Evolutionary conservation across 2,329 filamentous ascomycete species (phyloP).

Genomic region (Ophiostoma sp.): DNA sequence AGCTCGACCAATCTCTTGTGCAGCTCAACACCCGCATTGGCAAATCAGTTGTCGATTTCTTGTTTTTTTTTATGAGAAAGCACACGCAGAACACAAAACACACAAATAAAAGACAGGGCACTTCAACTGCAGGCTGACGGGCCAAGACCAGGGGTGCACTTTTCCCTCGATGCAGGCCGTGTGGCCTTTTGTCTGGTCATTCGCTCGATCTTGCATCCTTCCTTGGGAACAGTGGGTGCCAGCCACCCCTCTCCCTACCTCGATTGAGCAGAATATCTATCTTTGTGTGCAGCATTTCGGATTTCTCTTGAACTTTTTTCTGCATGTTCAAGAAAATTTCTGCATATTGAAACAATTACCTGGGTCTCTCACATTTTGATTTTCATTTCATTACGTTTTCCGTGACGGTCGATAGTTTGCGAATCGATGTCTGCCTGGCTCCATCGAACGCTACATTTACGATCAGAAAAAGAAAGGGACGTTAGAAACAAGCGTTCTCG

Average conservation of each 20-base stretch:
- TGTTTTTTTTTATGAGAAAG: not conserved
- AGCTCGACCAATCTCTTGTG: not conserved
- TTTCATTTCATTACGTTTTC: not conserved
- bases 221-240: not conserved
- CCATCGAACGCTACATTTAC: not conserved
- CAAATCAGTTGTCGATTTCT: not conserved
- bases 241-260: not conserved
- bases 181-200: not conserved
- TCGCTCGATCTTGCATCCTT: slow-evolving; percentile 11
- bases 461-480: not conserved
- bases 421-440: slow-evolving; percentile 3
- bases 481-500: not conserved
- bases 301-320: not conserved
- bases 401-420: not conserved
- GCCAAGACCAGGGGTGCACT: not conserved
- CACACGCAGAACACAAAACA: not conserved
- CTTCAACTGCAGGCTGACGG: not conserved
- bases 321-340: not conserved
- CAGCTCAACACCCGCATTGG: not conserved
- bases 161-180: not conserved
- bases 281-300: not conserved
- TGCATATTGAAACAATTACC: not conserved
- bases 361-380: not conserved
- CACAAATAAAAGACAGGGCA: not conserved
- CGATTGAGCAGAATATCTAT: not conserved